Base-by-base conservation (phyloP, 2,329 filamentous ascomycete genomes). In the Colletotrichum siamense region DNA sequence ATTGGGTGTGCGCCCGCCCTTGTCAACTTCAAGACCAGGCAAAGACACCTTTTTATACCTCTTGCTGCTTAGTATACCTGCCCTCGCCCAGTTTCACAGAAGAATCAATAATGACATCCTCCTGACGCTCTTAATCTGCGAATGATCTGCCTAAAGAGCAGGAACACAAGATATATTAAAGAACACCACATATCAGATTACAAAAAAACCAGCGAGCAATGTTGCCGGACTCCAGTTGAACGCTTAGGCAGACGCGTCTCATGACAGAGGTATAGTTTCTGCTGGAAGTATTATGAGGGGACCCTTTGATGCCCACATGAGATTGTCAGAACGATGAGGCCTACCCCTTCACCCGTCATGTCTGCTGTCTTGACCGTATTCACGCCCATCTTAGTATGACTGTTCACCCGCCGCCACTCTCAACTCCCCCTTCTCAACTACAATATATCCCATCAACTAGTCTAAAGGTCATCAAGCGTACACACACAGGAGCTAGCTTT, bases 81-180 rank as follows among this genome's bases (percentile, higher is more conserved):
- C 36, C 8, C 8, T 18, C 8, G 6, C 18, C 18, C 44, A 22
- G n/a, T 49, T 5, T 8, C n/a, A 8, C 44, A 49, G 44, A 49
- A 3, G 18, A 49, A 5, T 8, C 6, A 49, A 22, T 6, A 2
- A 49, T 22, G 7, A 4, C 10, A 3, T 1, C 39, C 18, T 3
- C 39, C 39, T 18, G 9, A 12, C 8, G 6, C 44, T 22, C 3
- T 0, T 8, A 3, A 52, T 22, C 18, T 0, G 6, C 3, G 1
- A 22, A 52, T 13, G 1, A 6, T 52, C n/a, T 52, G 10, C 39
- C 18, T 52, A 13, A 22, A 49, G 5, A 49, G 18, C 18, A 49
- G 39, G 6, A n/a, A 12, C 39, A 49, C 5, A n/a, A n/a, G 18
- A 6, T 2, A 5, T n/a, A n/a, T 49, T 6, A 49, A n/a, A 49